These are phyloP conservation scores for Loxodes magnus DNA, from an alignment of 73 alveolate species.

Conservation along the genomic window DNA sequence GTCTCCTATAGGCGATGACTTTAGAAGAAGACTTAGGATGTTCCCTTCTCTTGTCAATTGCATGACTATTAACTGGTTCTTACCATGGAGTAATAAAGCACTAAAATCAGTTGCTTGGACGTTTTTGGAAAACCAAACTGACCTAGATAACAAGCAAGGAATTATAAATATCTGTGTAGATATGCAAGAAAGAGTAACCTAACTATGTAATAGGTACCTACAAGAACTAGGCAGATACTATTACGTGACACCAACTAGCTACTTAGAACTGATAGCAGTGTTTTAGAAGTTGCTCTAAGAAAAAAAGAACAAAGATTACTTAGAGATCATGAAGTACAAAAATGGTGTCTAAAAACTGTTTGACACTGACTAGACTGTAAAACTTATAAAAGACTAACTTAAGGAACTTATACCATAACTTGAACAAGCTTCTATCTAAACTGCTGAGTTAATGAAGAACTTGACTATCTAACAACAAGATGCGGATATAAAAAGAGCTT, in stretches of 20 bases:
- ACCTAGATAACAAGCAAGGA: conserved; percentile 55
- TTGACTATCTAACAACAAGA: conserved; percentile 38
- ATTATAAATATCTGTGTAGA: conserved; percentile 88
- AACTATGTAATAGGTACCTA: conserved; percentile 60
- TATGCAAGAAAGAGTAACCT: conserved; percentile 91
- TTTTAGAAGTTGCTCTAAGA: conserved; percentile 69
- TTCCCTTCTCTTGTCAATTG: conserved; percentile 98
- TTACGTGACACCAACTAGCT: conserved; percentile 97
- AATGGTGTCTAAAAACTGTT: conserved; percentile 80
- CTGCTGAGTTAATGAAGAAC: conserved; percentile 22
- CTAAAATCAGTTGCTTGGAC: conserved; percentile 86
- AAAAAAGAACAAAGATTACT: conserved; percentile 18
- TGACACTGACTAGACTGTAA: conserved; percentile 68
- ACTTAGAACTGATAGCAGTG: conserved; percentile 87
- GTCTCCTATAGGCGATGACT: conserved; percentile 97
- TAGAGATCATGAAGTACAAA: conserved; percentile 40
- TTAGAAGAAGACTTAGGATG: conserved; percentile 92
- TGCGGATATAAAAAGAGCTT: conserved; percentile 36
- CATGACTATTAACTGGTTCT: conserved; percentile 91
- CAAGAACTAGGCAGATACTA: conserved; percentile 91
- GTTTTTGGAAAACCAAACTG: conserved; percentile 70
- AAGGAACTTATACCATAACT: conserved; percentile 76
- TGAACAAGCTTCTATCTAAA: conserved; percentile 45
- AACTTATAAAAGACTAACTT: conserved; percentile 62
- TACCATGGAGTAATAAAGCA: conserved; percentile 98